Conservation (phyloP, 495 filamentous ascomycete species). For the Penicillium silybi region DNA sequence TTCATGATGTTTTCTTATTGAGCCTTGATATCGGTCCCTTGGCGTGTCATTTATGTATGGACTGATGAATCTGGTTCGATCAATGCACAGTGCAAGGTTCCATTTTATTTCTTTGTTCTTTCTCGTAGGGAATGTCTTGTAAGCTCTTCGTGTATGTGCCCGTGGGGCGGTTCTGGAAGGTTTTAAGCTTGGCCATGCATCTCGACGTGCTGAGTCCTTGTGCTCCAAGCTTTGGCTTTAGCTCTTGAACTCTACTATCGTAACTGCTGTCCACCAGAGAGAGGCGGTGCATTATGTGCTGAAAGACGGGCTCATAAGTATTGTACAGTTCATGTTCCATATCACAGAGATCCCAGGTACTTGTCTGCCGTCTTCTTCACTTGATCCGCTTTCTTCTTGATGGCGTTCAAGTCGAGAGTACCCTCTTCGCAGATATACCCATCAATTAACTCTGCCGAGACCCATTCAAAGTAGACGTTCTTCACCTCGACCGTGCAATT, state of each 20-base stretch:
- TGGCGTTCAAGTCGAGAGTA: constrained; percentile 21
- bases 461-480: constrained; percentile 68
- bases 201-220: too few species aligned
- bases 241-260: too few species aligned
- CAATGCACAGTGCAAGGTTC: constrained; percentile 16
- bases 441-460: constrained; percentile 49
- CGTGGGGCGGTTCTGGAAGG: neutral
- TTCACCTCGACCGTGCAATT: constrained; percentile 37
- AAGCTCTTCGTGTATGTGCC: constrained; percentile 10
- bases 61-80: constrained; percentile 14
- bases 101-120: neutral
- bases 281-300: too few species aligned
- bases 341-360: constrained; percentile 34
- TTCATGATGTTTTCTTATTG: constrained; percentile 11
- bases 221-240: too few species aligned
- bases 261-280: too few species aligned
- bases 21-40: constrained; percentile 7
- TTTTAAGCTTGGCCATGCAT: too few species aligned
- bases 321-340: neutral
- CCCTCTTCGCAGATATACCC: constrained; percentile 55
- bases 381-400: constrained; percentile 10
- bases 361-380: constrained; percentile 13
- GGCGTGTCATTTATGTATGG: constrained; percentile 22
- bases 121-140: neutral
- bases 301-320: too few species aligned